Conservation (phyloP, 176 grass and related monocot genomes). For the Oryza meridionalis region DNA sequence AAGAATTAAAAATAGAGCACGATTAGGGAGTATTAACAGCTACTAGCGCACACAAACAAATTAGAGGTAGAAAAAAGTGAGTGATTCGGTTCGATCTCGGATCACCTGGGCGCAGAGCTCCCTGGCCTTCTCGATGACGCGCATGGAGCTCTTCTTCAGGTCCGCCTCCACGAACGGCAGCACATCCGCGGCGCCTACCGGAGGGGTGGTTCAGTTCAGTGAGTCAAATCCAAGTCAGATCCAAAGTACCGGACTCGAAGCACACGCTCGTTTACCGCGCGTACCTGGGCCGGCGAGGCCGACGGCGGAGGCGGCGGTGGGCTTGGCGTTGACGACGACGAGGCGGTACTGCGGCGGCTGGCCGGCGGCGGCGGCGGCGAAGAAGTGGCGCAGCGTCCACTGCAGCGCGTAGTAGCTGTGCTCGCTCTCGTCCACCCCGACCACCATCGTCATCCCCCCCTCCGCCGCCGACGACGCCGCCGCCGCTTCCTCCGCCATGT, state of each 20-base stretch:
- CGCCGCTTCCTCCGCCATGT: constrained; percentile 36
- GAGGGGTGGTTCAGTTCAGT: too few species aligned
- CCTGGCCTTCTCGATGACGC: constrained; percentile 67
- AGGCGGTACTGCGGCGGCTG: constrained; percentile 59
- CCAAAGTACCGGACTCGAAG: background rate
- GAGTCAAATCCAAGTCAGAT: background rate
- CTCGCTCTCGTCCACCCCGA: constrained; percentile 90
- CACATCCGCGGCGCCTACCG: constrained; percentile 58
- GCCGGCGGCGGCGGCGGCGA: constrained; percentile 35
- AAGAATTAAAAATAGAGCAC: background rate
- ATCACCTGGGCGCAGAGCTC: constrained; percentile 55
- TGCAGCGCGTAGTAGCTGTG: constrained; percentile 88
- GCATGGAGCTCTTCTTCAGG: constrained; percentile 49
- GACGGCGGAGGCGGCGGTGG: constrained; percentile 55
- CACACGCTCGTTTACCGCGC: background rate
- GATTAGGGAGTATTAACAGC: background rate
- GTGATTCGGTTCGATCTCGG: background rate
- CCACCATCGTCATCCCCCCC: constrained; percentile 77
- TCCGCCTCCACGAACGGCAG: constrained; percentile 73
- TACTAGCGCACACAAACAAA: background rate
- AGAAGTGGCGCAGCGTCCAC: constrained; percentile 91
- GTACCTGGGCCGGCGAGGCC: constrained; percentile 70
- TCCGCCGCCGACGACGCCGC: background rate
- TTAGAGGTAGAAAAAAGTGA: background rate
- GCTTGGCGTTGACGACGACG: constrained; percentile 76